Evolutionary conservation across 345 rosid species (phyloP), one percentile per base, ranked within the genome.

Genomic region (Populus davidiana): DNA sequence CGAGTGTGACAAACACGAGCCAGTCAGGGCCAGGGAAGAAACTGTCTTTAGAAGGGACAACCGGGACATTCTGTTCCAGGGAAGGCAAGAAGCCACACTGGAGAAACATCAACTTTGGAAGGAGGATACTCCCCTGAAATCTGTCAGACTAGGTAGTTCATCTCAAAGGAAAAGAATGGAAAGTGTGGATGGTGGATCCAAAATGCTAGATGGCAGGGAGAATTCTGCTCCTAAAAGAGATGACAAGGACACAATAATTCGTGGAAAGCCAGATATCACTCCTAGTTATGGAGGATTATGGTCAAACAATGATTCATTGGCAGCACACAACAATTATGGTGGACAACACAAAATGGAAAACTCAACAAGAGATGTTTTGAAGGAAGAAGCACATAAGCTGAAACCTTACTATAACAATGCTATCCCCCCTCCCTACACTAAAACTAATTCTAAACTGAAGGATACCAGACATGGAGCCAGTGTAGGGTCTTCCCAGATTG

Each of bases 361-460:
- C 56, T 80, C 86, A 36, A 73, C 76, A 47, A 76, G 71, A 64
- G 87, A 76, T 72, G 70, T 52, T 41, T 83, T 75, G 63, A 90
- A 83, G 67, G 89, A 81, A 75, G 90, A 85, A 76, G 70, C 69
- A 62, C 81, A 82, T 36, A 80, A 79, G 83, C 44, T 72, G 83
- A 88, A 85, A 77, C 68, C 91, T 49, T 74, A 73, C 62, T 67
- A 69, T 73, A 86, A 80, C 69, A 87, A 78, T 75, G 82, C 83
- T 35, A 78, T 96, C 67, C 97, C 92, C 41, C 97, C 97, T 77
- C 97, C 97, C 23, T 90, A 92, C 67, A 90, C 90, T 31, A 91
- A 91, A 77, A 78, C 88, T 44, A 86, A 81, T 33, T 70, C 81
- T 62, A 91, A 83, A 80, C 38, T 74, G 17, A 91, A 82, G 84